Percentiles rank a stretch among this genome's conserved stretches.
phyloP scores from a whole-genome alignment of 129 eudicot genomes.

The Glebionis coronaria region DNA sequence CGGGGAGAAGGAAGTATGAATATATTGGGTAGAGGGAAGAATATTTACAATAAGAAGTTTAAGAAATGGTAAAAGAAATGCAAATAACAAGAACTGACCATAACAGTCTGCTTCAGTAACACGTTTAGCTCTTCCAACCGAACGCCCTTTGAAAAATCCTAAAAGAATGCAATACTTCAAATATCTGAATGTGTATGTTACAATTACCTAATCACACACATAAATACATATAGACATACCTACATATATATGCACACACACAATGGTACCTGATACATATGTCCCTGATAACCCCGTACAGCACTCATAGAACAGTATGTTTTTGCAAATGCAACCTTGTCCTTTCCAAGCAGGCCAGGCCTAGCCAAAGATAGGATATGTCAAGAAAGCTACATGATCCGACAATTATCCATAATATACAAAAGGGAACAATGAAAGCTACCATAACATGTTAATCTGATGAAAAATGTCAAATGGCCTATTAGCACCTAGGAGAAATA shows the following conservation, averaged over 20 bases:
- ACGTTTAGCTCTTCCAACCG: conserved; percentile 89
- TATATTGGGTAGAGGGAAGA: too few relatives aligned
- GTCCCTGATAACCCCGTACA: conserved; percentile 55
- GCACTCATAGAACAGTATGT: conserved; percentile 65
- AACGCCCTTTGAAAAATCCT: conserved; percentile 90
- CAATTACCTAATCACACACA: background rate
- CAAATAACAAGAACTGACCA: conserved; percentile 47
- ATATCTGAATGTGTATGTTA: conserved; percentile 1
- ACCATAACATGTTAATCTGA: conserved; percentile 94
- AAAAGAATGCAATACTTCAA: conserved; percentile 9
- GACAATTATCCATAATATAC: background rate
- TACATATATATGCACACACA: conserved; percentile 13
- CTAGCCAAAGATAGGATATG: conserved; percentile 41
- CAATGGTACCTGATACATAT: conserved; percentile 55
- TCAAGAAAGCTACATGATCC: conserved; percentile 14
- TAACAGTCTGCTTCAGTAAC: conserved; percentile 84
- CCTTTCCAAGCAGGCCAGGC: conserved; percentile 92
- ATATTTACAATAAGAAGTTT: background rate
- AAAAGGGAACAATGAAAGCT: conserved; percentile 19
- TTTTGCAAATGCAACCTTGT: conserved; percentile 79
- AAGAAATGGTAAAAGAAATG: conserved; percentile 12
- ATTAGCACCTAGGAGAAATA: conserved; percentile 76
- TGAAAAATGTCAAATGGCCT: conserved; percentile 98
- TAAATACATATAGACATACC: too few relatives aligned
- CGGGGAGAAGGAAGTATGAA: too few relatives aligned